A percentile compares a stretch with the other conserved stretches of the same genome.
phyloP scores from a whole-genome alignment of 805 yeast genomes.

The Candida cerambycidarum region DNA sequence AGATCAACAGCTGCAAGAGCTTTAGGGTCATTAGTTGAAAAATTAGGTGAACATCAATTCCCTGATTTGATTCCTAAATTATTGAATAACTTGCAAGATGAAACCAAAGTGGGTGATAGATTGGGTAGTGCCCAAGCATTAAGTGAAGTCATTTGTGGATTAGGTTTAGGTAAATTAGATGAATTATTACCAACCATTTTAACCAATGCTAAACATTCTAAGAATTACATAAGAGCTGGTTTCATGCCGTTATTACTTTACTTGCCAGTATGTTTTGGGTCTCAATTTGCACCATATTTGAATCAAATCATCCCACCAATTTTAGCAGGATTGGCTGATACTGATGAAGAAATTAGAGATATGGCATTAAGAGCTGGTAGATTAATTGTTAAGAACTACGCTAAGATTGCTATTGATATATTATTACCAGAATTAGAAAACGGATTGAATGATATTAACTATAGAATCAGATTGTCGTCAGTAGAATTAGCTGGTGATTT shows the following conservation, averaged over 20 bases:
- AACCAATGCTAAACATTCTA: constrained; percentile 64
- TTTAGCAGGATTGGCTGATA: constrained; percentile 86
- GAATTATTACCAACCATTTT: constrained; percentile 82
- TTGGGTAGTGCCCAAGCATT: constrained; percentile 97
- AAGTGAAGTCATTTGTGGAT: constrained; percentile 89
- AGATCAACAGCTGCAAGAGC: constrained; percentile 98
- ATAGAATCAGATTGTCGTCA: constrained; percentile 88
- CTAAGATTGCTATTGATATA: constrained; percentile 88
- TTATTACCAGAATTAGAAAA: constrained; percentile 89
- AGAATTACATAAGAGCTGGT: constrained; percentile 81
- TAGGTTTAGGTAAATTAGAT: constrained; percentile 84
- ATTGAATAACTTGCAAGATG: constrained; percentile 73
- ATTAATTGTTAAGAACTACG: constrained; percentile 85
- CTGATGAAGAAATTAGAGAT: constrained; percentile 82
- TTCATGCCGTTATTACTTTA: constrained; percentile 86
- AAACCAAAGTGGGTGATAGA: constrained; percentile 80
- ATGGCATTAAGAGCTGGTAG: constrained; percentile 91
- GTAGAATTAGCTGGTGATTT: constrained; percentile 95
- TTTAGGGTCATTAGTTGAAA: constrained; percentile 91
- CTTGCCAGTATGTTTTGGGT: constrained; percentile 92
- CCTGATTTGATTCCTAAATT: constrained; percentile 86
- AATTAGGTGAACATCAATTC: constrained; percentile 93
- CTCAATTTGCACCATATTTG: constrained; percentile 87
- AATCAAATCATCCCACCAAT: constrained; percentile 87
- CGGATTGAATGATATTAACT: constrained; percentile 79